Evolutionary conservation across 139 green algal species (phyloP), one percentile per base, ranked within the genome.

Genomic region (Chlamydomonas sp.): DNA sequence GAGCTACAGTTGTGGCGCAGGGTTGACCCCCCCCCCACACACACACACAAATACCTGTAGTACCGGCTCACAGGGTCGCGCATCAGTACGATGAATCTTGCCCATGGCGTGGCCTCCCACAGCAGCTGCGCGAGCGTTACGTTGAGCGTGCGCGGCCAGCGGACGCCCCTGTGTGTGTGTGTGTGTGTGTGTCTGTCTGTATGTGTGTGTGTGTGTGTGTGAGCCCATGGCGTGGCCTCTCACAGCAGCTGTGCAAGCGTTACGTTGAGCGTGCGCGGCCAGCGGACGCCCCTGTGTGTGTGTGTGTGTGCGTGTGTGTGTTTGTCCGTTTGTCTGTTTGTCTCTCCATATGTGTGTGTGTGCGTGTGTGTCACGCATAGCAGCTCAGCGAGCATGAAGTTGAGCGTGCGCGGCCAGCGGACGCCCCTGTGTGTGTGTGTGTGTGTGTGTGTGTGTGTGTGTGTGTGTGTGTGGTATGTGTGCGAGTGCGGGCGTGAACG

Each of bases 11-110:
- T 49, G 43, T 54, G 20, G 20, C 43, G 43, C 43, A 26, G 43
- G 43, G 43, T 13, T 13, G 16, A 26, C 43, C 43, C 43, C 16
- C 43, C 43, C 43, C 43, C 43, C 43, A 54, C 20, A 54, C 13
- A 5, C 4, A 3, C 29, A 26, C 29, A 47, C 43, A 13, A 47
- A 48, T 20, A 48, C 29, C 38, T n/a, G 59, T 82, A 72, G 72
- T 82, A 83, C 0, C 79, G 28, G 1, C 30, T 63, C 30, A 82
- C 82, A 29, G 82, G 82, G 69, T 87, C 67, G 5, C 82, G 31
- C 20, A 85, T 69, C 36, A 85, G 72, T 2, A 85, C 76, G n/a
- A 87, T 79, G 47, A 81, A 80, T 1, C 79, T 72, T 30, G 77
- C n/a, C 58, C 74, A 88, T 6, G 82, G 82, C 24, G 70, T 64